Percentiles rank a stretch among this genome's conserved stretches.
phyloP scores from a whole-genome alignment of 2,329 filamentous ascomycete genomes.

The Fusarium sp. region DNA sequence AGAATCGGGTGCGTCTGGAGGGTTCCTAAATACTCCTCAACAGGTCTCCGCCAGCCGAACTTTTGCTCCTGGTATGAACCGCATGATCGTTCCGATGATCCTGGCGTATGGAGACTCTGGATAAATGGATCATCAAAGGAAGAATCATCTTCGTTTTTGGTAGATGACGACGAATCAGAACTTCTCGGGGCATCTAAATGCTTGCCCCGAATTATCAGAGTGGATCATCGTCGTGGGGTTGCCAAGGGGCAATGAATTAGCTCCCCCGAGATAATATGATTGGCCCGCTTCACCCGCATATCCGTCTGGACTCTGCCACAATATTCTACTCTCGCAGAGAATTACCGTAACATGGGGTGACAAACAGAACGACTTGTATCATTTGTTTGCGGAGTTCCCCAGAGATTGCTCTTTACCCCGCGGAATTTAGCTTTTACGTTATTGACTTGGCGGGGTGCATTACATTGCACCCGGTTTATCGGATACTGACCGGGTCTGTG shows the following conservation, averaged over 20 bases:
- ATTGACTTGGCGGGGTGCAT: slow-evolving; percentile 14
- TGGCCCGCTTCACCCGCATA: slow-evolving; percentile 5
- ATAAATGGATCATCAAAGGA: no score
- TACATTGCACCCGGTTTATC: neutral
- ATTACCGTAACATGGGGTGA: neutral
- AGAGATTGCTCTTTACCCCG: slow-evolving; percentile 1
- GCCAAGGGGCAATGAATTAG: slow-evolving; percentile 28
- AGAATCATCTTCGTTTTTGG: no score
- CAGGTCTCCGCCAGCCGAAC: no score
- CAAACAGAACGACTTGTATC: neutral
- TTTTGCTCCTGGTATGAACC: no score
- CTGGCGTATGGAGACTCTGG: no score
- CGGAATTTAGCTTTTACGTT: slow-evolving; percentile 7
- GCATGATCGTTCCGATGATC: no score
- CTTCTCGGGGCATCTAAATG: neutral
- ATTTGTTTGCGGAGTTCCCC: slow-evolving; percentile 13
- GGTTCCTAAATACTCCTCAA: no score
- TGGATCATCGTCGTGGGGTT: no score
- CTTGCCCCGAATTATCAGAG: neutral
- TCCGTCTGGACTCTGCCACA: no score
- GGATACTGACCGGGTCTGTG: slow-evolving; percentile 2
- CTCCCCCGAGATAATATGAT: slow-evolving; percentile 42
- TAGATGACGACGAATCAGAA: neutral
- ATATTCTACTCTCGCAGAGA: neutral
- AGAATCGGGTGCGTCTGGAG: no score